These are phyloP conservation scores for Dentipellis fragilis DNA, from an alignment of 768 basidiomycete species.

Conservation along the genomic window DNA sequence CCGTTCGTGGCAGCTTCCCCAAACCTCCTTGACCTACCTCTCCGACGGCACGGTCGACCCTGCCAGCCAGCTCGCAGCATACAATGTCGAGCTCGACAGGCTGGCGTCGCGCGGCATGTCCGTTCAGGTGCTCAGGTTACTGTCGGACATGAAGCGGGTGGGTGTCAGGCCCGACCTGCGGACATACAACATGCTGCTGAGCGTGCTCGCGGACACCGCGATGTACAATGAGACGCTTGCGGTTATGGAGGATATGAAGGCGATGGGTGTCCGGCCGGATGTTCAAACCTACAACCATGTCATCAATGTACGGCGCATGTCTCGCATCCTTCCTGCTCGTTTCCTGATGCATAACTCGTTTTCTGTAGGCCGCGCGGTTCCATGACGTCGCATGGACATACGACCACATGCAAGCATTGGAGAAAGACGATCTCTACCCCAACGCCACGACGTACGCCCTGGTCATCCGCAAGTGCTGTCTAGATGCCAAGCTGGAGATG, in stretches of 20 bases:
- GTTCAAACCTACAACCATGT: slow-evolving; percentile 46
- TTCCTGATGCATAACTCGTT: slow-evolving; percentile 24
- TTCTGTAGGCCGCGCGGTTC: slow-evolving; percentile 19
- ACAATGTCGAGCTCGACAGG: slow-evolving; percentile 7
- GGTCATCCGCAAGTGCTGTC: slow-evolving; percentile 38
- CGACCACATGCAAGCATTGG: slow-evolving; percentile 46
- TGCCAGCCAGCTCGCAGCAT: not conserved
- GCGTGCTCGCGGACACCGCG: slow-evolving; percentile 26
- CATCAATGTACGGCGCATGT: slow-evolving; percentile 34
- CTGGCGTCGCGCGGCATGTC: not conserved
- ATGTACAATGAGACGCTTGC: slow-evolving; percentile 32
- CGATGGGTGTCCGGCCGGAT: slow-evolving; percentile 40
- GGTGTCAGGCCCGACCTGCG: slow-evolving; percentile 5
- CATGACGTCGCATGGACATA: slow-evolving; percentile 20
- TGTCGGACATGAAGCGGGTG: slow-evolving; percentile 9
- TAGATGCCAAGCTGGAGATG: slow-evolving; percentile 49
- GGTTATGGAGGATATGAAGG: slow-evolving; percentile 50
- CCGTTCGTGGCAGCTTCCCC: not conserved
- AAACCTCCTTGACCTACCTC: not conserved
- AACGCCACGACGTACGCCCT: slow-evolving; percentile 42
- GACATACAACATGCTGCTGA: slow-evolving; percentile 22
- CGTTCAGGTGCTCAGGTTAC: not conserved
- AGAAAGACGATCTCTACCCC: slow-evolving; percentile 34
- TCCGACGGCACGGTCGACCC: not conserved
- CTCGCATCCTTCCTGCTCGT: slow-evolving; percentile 15